Evolutionary conservation across 2,329 filamentous ascomycete species (phyloP).

Genomic region (Coniochaeta sp.): DNA sequence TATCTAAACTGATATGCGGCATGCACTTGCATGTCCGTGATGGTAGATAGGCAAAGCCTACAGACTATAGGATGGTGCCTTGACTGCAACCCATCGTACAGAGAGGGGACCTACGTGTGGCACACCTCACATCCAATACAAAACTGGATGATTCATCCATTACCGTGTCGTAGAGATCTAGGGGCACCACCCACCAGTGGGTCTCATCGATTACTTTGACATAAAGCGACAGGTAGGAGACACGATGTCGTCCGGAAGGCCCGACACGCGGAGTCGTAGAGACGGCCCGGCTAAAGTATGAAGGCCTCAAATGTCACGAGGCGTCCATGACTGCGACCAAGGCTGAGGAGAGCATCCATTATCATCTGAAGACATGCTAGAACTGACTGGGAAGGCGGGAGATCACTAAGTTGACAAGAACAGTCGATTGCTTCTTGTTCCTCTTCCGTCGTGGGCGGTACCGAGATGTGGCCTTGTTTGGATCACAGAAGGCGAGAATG

Average conservation of each 20-base stretch:
- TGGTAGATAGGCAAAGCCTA: neutral
- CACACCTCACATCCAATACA: neutral
- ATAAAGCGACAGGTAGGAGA: neutral
- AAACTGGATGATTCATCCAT: neutral
- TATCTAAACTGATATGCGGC: neutral
- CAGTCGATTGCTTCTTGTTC: neutral
- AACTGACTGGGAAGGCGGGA: neutral
- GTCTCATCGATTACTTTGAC: neutral
- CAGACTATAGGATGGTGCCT: neutral
- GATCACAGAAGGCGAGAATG: neutral
- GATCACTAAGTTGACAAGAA: neutral
- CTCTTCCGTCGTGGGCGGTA: neutral
- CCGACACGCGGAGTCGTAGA: neutral
- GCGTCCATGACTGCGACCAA: neutral
- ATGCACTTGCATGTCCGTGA: neutral
- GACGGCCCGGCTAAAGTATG: conserved; percentile 1
- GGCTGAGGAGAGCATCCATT: neutral
- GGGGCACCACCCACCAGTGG: neutral
- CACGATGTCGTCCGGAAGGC: neutral
- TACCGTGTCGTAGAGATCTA: neutral
- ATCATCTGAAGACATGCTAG: neutral
- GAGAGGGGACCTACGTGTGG: neutral
- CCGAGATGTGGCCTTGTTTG: neutral
- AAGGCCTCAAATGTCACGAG: neutral
- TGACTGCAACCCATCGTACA: neutral